Conservation (phyloP, 371 early-diverging fungal species). For the Furculomyces boomerangus region DNA sequence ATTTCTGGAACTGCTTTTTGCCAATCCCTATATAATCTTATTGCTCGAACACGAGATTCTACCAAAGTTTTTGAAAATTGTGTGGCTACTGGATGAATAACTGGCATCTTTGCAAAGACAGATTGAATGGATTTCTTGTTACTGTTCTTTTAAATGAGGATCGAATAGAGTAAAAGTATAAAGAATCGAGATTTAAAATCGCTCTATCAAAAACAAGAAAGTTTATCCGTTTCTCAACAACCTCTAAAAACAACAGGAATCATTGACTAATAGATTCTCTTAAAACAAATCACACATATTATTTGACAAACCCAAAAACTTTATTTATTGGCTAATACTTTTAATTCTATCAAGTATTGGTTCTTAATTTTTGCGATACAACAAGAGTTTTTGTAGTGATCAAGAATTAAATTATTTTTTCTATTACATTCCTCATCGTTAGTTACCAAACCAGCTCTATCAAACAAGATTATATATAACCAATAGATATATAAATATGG, state of each 20-base stretch:
- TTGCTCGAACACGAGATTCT: constrained; percentile 34
- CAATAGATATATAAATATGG: background rate
- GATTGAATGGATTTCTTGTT: no score
- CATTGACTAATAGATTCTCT: no score
- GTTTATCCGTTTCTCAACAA: no score
- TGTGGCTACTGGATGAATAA: constrained; percentile 29
- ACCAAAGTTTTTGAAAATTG: constrained; percentile 32
- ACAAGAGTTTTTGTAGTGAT: background rate
- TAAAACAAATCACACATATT: no score
- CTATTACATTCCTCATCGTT: background rate
- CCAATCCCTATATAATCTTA: constrained; percentile 42
- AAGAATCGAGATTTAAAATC: no score
- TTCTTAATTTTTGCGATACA: background rate
- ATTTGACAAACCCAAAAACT: no score
- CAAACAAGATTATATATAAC: background rate
- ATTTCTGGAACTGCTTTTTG: constrained; percentile 61
- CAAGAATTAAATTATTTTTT: background rate
- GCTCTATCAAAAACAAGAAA: no score
- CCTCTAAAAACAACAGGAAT: no score
- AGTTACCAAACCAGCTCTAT: background rate
- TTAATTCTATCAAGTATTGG: background rate
- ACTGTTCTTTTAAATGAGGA: no score
- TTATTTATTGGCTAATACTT: background rate
- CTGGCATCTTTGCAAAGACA: constrained; percentile 17
- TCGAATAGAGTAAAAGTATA: no score